phyloP scores from a whole-genome alignment of 2,329 filamentous ascomycete species.

The Trichoderma sp. region DNA sequence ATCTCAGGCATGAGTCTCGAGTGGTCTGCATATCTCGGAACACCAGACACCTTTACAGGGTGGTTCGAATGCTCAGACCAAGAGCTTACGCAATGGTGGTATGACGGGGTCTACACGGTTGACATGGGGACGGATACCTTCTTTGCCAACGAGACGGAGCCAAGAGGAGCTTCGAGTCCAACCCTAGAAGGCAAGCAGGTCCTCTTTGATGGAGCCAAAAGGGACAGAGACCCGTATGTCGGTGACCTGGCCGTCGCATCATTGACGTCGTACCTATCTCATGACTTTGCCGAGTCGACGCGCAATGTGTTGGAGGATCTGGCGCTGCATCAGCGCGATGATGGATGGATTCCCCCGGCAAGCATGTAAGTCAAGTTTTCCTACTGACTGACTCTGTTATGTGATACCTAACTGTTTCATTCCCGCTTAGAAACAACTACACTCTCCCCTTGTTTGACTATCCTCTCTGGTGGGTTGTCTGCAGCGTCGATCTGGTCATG shows the following conservation, averaged over 20 bases:
- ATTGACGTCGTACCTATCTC: slow-evolving; percentile 52
- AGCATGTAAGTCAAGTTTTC: slow-evolving; percentile 47
- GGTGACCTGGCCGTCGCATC: slow-evolving; percentile 55
- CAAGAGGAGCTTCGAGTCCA: slow-evolving; percentile 47
- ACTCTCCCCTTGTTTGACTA: slow-evolving; percentile 54
- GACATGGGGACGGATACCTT: slow-evolving; percentile 53
- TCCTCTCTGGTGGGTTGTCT: slow-evolving; percentile 56
- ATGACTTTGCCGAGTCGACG: slow-evolving; percentile 45
- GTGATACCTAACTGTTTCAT: not conserved
- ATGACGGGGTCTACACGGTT: slow-evolving; percentile 55
- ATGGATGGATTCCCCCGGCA: slow-evolving; percentile 58
- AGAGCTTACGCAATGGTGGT: slow-evolving; percentile 55
- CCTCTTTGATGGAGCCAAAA: slow-evolving; percentile 54
- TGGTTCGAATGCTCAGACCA: slow-evolving; percentile 57
- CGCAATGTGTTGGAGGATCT: slow-evolving; percentile 54
- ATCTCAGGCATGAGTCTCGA: slow-evolving; percentile 49
- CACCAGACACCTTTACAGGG: slow-evolving; percentile 52
- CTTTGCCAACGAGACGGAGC: slow-evolving; percentile 52
- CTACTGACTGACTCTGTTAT: not conserved
- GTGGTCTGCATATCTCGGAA: slow-evolving; percentile 51
- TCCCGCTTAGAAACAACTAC: slow-evolving; percentile 45
- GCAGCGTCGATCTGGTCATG: slow-evolving; percentile 51
- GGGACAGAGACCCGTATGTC: slow-evolving; percentile 57
- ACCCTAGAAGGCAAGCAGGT: slow-evolving; percentile 51
- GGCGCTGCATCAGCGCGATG: slow-evolving; percentile 50